A percentile compares a stretch with the other conserved stretches of the same genome.
These are phyloP conservation scores for Platanthera zijinensis DNA, from an alignment of 106 monocot genomes.

Conservation along the genomic window DNA sequence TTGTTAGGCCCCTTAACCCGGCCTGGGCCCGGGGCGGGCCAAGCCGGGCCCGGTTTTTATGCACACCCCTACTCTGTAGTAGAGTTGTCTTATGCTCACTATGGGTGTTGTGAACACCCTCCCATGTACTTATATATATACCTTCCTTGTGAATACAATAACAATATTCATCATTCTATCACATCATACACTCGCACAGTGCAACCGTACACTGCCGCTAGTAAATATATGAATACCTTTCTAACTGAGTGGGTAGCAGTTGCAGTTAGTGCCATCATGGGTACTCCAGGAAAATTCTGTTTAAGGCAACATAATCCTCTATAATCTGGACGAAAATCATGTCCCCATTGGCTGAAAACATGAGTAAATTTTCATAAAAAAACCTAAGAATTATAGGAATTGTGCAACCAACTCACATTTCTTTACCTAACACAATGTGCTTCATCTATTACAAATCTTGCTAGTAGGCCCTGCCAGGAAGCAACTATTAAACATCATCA, in stretches of 20 bases:
- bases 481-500: slow-evolving; percentile 7
- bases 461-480: slow-evolving; percentile 53
- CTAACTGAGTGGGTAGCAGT: slow-evolving; percentile 78
- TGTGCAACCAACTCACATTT: neutral
- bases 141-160: too few relatives aligned
- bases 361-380: slow-evolving; percentile 1
- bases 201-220: too few relatives aligned
- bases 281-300: slow-evolving; percentile 65
- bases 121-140: too few relatives aligned
- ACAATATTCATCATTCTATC: too few relatives aligned
- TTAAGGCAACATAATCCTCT: slow-evolving; percentile 75
- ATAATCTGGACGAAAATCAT: slow-evolving; percentile 98
- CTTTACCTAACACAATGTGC: slow-evolving; percentile 93
- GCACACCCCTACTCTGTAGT: too few relatives aligned
- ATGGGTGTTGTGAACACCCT: too few relatives aligned
- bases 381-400: neutral
- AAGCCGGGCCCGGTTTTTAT: too few relatives aligned
- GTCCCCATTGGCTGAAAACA: slow-evolving; percentile 83
- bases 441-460: slow-evolving; percentile 97
- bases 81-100: too few relatives aligned
- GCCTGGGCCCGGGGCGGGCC: too few relatives aligned
- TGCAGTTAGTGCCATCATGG: slow-evolving; percentile 92
- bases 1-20: too few relatives aligned
- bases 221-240: slow-evolving; percentile 32
- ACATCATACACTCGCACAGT: too few relatives aligned